Base-by-base conservation (phyloP, 2,329 filamentous ascomycete species). In the Coniochaeta ligniaria region DNA sequence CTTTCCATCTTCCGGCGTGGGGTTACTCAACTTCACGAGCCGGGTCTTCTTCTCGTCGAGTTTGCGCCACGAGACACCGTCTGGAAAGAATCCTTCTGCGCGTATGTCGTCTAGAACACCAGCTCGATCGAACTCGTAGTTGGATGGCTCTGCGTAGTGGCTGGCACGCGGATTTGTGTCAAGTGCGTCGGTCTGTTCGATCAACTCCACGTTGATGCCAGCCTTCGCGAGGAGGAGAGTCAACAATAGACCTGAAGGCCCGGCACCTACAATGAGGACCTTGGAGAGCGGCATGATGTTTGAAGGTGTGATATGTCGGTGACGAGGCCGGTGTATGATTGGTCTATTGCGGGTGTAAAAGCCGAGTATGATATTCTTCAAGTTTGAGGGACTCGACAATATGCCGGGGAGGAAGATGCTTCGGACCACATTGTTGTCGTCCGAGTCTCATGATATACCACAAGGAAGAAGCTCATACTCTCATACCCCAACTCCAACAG, bases 131-230 rank as follows among this genome's bases (percentile, higher is more conserved):
- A 71, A 66, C 43, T 70, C 67, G 52, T 63, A 61, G 57, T 65
- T 67, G 0, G 65, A 64, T 7, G 68, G 67, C 20, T 64, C 57
- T 50, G 62, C 68, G 62, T 73, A 72, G 63, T 71, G 67, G 54
- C 65, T 69, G 4, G 72, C 72, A 31, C 71, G 68, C 9, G 70
- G 69, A 54, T 70, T 68, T 6, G 62, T 67, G 60, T 73, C 70
- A 24, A 72, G 64, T 1, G 60, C 57, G n/a, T 50, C 11, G 17
- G 67, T 65, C 59, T 67, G 65, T 45, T 72, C 70, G 26, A 73
- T 60, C 5, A 73, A 61, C 1, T 65, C 66, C 24, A 69, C 69
- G 6, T 61, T 41, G 43, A 72, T 68, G 28, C 65, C 60, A 22
- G 62, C 60, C 47, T 66, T 64, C 12, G 65, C 59, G 56, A 67